These are phyloP conservation scores for Capsicum rhomboideum DNA, from an alignment of 257 asterid species.

Conservation along the genomic window DNA sequence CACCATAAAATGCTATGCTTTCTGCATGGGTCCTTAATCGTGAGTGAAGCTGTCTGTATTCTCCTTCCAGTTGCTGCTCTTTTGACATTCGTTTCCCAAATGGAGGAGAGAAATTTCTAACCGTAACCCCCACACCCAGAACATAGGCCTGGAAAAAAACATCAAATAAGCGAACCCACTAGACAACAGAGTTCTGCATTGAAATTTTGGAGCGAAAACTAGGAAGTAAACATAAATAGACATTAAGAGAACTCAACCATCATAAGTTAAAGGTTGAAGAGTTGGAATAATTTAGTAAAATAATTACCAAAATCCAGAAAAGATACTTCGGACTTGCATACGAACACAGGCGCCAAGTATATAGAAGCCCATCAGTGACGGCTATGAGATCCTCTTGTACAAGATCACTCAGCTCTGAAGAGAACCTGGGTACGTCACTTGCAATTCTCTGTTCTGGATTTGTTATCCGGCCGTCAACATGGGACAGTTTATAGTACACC, in stretches of 20 bases:
- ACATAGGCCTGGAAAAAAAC: conserved; percentile 75
- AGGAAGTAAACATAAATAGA: conserved; percentile 1
- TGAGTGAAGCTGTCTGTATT: conserved; percentile 95
- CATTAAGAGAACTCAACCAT: background rate
- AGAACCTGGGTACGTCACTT: conserved; percentile 94
- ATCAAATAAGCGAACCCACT: conserved; percentile 14
- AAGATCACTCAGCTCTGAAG: conserved; percentile 96
- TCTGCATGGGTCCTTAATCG: conserved; percentile 97
- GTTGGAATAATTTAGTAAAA: background rate
- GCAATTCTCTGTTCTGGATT: conserved; percentile 97
- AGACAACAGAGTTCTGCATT: conserved; percentile 1
- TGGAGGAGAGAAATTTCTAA: conserved; percentile 85
- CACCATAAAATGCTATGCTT: conserved; percentile 97
- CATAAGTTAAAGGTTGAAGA: conserved; percentile 1
- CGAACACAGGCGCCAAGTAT: conserved; percentile 97
- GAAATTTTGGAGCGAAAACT: conserved; percentile 2
- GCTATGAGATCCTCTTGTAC: conserved; percentile 95
- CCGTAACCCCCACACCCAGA: conserved; percentile 83
- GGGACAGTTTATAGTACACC: conserved; percentile 97
- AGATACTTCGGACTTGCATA: conserved; percentile 98
- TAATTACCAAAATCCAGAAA: conserved; percentile 81
- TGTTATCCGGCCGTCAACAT: conserved; percentile 93
- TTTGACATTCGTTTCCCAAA: conserved; percentile 89
- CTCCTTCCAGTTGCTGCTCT: conserved; percentile 98
- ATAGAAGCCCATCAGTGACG: conserved; percentile 82